Conservation (phyloP, 129 eudicot species). For the Artemisia argyi region DNA sequence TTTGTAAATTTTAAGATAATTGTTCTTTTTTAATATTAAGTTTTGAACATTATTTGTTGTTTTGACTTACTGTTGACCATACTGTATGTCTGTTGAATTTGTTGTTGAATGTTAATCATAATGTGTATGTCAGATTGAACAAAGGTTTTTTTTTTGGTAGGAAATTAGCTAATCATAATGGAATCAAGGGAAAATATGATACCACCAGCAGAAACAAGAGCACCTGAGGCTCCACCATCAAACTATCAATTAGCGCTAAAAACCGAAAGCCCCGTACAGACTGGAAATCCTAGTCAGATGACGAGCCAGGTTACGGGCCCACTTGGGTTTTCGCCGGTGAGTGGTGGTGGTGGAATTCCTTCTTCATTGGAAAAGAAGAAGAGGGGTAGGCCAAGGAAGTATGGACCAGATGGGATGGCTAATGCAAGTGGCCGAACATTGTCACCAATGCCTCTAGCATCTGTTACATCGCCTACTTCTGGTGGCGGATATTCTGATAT, state of each 20-base stretch:
- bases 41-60: not conserved
- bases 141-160: not conserved
- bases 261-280: slow-evolving; percentile 37
- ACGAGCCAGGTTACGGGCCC: slow-evolving; percentile 9
- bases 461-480: slow-evolving; percentile 48
- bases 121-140: slow-evolving; percentile 11
- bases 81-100: not conserved
- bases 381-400: slow-evolving; percentile 87
- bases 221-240: slow-evolving; percentile 56
- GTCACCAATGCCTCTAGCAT: slow-evolving; percentile 45
- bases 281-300: slow-evolving; percentile 12
- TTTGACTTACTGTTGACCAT: too few species aligned
- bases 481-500: slow-evolving; percentile 31
- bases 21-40: too few species aligned
- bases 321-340: slow-evolving; percentile 24
- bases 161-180: slow-evolving; percentile 36
- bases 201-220: slow-evolving; percentile 41
- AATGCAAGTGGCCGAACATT: slow-evolving; percentile 23
- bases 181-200: slow-evolving; percentile 47
- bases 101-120: not conserved
- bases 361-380: slow-evolving; percentile 60
- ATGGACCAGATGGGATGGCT: slow-evolving; percentile 55
- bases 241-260: slow-evolving; percentile 48
- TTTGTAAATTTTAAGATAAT: too few species aligned
- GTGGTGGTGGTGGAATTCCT: slow-evolving; percentile 21